phyloP scores from a whole-genome alignment of 805 yeast genomes.

The Clavispora phyllophila region DNA sequence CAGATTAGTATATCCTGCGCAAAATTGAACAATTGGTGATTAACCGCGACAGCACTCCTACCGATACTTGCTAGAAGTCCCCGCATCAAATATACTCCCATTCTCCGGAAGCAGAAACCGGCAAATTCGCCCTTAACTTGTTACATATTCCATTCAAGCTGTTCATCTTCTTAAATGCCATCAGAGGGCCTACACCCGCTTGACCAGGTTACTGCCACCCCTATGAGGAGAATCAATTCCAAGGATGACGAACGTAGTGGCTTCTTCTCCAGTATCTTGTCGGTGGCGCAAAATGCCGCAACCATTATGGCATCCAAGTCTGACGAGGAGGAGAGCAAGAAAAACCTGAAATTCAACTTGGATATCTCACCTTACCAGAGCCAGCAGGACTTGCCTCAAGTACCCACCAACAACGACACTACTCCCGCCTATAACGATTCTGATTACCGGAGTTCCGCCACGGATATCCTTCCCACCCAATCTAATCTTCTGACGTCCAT shows the following conservation, averaged over 20 bases:
- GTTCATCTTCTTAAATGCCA: neutral
- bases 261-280: constrained; percentile 38
- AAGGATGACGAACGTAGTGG: constrained; percentile 21
- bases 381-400: neutral
- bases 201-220: neutral
- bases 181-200: neutral
- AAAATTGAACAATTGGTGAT: neutral
- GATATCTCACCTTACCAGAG: neutral
- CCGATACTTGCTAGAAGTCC: too few species aligned
- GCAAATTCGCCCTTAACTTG: too few species aligned
- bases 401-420: neutral
- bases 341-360: neutral
- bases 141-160: neutral
- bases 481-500: constrained; percentile 16
- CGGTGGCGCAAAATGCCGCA: constrained; percentile 47
- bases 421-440: neutral
- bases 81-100: too few species aligned
- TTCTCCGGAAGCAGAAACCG: too few species aligned
- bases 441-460: neutral
- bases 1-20: neutral
- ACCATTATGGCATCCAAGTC: constrained; percentile 11
- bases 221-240: neutral
- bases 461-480: neutral
- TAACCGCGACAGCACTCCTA: neutral
- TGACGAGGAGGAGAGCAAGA: neutral